Evolutionary conservation across 139 green algal species (phyloP), one percentile per base, ranked within the genome.

Genomic region (Tetradesmus lagerheimii): DNA sequence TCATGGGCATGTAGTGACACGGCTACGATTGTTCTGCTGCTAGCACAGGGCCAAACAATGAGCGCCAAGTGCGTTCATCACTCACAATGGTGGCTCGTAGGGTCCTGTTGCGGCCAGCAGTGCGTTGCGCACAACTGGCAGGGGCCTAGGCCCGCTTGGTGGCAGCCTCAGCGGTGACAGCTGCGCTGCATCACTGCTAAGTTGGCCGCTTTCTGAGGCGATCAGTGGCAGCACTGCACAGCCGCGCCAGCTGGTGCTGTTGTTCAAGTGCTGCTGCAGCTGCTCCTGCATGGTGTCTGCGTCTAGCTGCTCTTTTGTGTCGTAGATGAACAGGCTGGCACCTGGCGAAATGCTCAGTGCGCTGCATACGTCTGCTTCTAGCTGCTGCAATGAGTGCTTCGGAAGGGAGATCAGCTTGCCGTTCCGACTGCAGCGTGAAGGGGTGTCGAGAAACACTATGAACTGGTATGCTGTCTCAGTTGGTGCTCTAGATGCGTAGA

Each of bases 281-380:
- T 74, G 47, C n/a, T 29, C 41, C 29, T 74, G 47, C 29, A 75
- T 3, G 5, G 47, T 20, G 5, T 29, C 45, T 16, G 47, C 12
- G 5, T 45, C 50, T n/a, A 86, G 29, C 80, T 86, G 27, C n/a
- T 41, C 71, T 37, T 75, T 86, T 14, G 47, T 86, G 47, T 86
- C 80, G 15, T 31, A 75, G 18, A 86, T 6, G 47, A 86, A 86
- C 0, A 86, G 45, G 11, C 34, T 34, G 47, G 34, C 57, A n/a
- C 57, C 80, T n/a, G 16, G n/a, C 0, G 47, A 39, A 50, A 86
- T 23, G 34, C 35, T 9, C 45, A 86, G 80, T 27, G 47, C 34
- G 11, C 27, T 45, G n/a, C 80, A 86, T 0, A 86, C 50, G 12
- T 27, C 47, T 20, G 80, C n/a, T 45, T 86, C 27, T 50, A 86